Percentiles rank a stretch among this genome's conserved stretches.
phyloP scores from a whole-genome alignment of 345 rosid species.

The Brassica incana region DNA sequence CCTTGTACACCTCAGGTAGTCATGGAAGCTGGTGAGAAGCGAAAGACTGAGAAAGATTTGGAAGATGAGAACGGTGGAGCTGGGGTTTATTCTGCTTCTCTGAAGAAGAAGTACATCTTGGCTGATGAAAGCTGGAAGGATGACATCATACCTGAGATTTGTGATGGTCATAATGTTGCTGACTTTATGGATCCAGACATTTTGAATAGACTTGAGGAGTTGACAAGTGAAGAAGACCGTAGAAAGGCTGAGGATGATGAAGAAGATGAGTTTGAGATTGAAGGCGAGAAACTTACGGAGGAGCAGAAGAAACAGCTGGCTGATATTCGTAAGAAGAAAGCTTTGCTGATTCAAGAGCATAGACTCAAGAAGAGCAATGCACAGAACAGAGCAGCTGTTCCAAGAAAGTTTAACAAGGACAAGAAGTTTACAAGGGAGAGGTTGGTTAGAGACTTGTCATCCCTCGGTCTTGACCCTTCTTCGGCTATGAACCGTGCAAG shows the following conservation, averaged over 20 bases:
- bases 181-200: background rate
- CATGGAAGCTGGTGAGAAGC: background rate
- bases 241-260: background rate
- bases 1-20: background rate
- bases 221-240: background rate
- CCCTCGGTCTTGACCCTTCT: background rate
- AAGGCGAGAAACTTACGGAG: background rate
- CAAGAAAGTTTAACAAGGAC: background rate
- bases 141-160: background rate
- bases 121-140: background rate
- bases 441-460: background rate
- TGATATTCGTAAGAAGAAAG: background rate
- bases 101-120: background rate
- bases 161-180: background rate
- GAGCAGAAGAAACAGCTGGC: background rate
- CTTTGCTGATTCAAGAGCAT: background rate
- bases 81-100: background rate
- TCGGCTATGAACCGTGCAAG: background rate
- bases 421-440: background rate
- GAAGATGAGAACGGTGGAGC: conserved; percentile 1
- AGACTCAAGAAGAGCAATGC: background rate
- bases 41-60: background rate
- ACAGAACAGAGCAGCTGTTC: background rate
- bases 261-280: background rate
- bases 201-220: background rate